Percentiles rank a stretch among this genome's conserved stretches.
Evolutionary conservation across 2,329 filamentous ascomycete genomes (phyloP).

Genomic region (Alternaria sp.): DNA sequence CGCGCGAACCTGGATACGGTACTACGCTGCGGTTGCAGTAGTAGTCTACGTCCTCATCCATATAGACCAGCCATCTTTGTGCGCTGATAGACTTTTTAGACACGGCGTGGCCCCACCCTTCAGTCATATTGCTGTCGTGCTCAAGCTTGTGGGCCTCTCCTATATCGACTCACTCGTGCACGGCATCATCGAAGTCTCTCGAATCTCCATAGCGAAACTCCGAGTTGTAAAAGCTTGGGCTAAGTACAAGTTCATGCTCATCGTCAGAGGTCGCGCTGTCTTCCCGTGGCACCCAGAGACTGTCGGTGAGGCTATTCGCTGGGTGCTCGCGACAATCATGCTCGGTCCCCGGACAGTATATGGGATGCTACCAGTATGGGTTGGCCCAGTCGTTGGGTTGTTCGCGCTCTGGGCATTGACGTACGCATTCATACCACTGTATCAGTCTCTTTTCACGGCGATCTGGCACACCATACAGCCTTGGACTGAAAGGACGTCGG

Average conservation of each 20-base stretch:
- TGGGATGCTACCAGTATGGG: background rate
- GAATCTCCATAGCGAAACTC: background rate
- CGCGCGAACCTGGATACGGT: background rate
- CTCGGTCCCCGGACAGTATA: background rate
- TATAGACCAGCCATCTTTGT: background rate
- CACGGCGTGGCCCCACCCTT: background rate
- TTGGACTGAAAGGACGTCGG: background rate
- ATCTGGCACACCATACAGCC: background rate
- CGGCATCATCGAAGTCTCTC: background rate
- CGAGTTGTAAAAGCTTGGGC: background rate
- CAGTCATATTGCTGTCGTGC: background rate
- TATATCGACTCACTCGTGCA: background rate
- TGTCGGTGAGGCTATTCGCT: background rate
- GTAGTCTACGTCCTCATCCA: background rate
- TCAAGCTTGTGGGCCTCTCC: background rate
- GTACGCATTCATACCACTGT: background rate
- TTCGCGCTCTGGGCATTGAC: background rate
- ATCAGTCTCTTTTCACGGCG: background rate
- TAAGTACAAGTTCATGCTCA: background rate
- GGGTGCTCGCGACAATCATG: background rate
- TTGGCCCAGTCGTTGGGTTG: background rate
- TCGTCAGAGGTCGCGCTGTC: background rate
- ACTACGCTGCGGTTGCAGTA: background rate
- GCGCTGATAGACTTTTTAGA: background rate
- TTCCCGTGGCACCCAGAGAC: background rate